Base-by-base conservation (phyloP, 2,329 filamentous ascomycete species). In the Biscogniauxia mediterranea region DNA sequence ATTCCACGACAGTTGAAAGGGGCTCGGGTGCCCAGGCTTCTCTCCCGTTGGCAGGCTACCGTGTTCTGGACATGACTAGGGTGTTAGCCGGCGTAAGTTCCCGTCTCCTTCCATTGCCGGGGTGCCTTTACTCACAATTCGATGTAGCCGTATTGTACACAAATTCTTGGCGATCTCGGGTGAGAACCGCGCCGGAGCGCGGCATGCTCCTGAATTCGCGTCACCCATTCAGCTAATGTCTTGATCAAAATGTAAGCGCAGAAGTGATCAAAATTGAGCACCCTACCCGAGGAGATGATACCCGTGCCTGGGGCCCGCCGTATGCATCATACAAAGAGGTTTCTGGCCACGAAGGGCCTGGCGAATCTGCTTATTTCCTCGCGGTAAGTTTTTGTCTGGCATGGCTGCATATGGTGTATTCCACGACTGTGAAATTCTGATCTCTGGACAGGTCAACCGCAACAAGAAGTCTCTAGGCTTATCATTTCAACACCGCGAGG, bases 191-290 rank as follows among this genome's bases (percentile, higher is more conserved):
- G 65, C 59, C 63, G 64, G 50, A 55, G 58, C 63, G 68, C 60
- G 66, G n/a, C 54, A 26, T 15, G 42, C 28, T 20, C 17, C 61
- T 50, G 32, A 61, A 50, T 54, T 42, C 49, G 56, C 38, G 17
- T 26, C 19, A 17, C 52, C 54, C 26, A 23, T 52, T 67, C 69
- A 69, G 62, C 66, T 64, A 65, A 70, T 75, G 72, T 76, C 51
- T n/a, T 53, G 69, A 62, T 55, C 66, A 54, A 32, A 50, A 66
- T 61, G 69, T 96, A 93, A 66, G 95, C 5, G 72, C 95, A 67
- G 94, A 99, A 75, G 88, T 99, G 32, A 97, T 99, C 78, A 99
- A 99, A 77, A 86, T 99, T 64, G 95, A 99, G 77, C 95, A 99
- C 76, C 95, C 95, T 3, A 87, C 87, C 5, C 85, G 92, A 60